Evolutionary conservation across 2,329 filamentous ascomycete species (phyloP).

Genomic region (Colletotrichum euphorbiae): DNA sequence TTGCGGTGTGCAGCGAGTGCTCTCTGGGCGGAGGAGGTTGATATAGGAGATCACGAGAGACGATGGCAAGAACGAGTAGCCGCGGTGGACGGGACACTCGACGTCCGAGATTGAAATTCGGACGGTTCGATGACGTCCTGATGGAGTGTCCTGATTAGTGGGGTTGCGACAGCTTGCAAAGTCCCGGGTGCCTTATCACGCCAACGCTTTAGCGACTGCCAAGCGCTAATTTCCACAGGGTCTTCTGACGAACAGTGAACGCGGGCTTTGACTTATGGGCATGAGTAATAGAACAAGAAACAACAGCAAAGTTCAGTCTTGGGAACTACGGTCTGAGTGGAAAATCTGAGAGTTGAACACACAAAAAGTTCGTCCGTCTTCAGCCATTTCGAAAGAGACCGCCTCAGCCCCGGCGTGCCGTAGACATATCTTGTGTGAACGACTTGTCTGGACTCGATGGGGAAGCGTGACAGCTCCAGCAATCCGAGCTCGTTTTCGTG

Average conservation of each 20-base stretch:
- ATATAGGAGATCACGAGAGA: conserved; percentile 28
- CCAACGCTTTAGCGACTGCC: conserved; percentile 29
- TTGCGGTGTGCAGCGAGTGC: neutral
- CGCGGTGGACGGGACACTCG: conserved; percentile 29
- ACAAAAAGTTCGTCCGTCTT: neutral
- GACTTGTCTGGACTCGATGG: conserved; percentile 4
- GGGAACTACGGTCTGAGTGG: neutral
- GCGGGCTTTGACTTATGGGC: neutral
- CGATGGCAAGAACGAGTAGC: conserved; percentile 5
- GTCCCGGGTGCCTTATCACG: conserved; percentile 16
- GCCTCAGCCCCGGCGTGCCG: too few species aligned
- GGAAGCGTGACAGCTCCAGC: conserved; percentile 26
- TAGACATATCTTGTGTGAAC: too few species aligned
- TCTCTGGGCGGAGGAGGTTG: neutral
- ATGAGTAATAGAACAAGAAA: neutral
- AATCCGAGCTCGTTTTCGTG: conserved; percentile 33
- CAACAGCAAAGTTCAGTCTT: neutral
- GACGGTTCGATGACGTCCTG: conserved; percentile 39
- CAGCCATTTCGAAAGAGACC: neutral
- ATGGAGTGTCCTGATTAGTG: conserved; percentile 29
- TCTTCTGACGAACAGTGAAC: conserved; percentile 2
- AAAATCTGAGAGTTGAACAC: neutral
- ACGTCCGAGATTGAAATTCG: conserved; percentile 38
- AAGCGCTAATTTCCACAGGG: conserved; percentile 27
- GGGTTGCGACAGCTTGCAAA: conserved; percentile 12